Base-by-base conservation (phyloP, 306 rosid genomes). In the Casuarina cunninghamiana region DNA sequence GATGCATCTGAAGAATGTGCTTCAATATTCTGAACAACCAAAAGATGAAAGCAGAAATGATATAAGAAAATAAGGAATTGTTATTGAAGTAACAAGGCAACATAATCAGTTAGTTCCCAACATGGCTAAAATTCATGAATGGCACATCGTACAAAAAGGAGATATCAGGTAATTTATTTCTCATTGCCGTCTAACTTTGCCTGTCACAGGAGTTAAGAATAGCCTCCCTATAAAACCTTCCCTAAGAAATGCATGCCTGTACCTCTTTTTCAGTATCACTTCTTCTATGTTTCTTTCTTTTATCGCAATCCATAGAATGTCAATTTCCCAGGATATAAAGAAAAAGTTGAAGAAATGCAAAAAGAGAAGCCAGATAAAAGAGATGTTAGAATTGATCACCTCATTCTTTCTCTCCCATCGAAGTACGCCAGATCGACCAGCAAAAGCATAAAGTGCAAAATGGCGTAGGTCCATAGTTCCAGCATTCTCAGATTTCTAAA, bases 221-320 rank as follows among this genome's bases (percentile, higher is more conserved):
- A 41, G 37, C 13, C 15, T 39, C 41, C 71, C 7, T 41, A 66
- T 26, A 42, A 66, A n/a, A 2, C 49, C 48, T 17, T 41, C 0
- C 15, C 32, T 0, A 26, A 68, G 63, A 73, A 70, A 49, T 75
- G 54, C 48, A 53, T 38, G 74, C 44, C 69, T 42, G 38, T 86
- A 93, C 99, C 96, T 95, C 97, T 85, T 93, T 93, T 80, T 93
- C 98, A 42, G 90, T 60, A 44, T 89, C 89, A 84, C 89, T 93
- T 87, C 94, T 88, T 73, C 98, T 77, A 77, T 78, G 93, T 77
- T 90, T 21, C 26, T 21, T 21, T 21, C 26, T 21, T 21, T 21
- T 21, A n/a, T n/a, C 50, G 42, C 17, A 1, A 67, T 67, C 21
- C 16, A 9, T 67, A 17, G 71, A 10, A 42, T 17, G 46, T n/a